Evolutionary conservation across 805 yeast species (phyloP).

Genomic region (Tetrapisispora phaffii): DNA sequence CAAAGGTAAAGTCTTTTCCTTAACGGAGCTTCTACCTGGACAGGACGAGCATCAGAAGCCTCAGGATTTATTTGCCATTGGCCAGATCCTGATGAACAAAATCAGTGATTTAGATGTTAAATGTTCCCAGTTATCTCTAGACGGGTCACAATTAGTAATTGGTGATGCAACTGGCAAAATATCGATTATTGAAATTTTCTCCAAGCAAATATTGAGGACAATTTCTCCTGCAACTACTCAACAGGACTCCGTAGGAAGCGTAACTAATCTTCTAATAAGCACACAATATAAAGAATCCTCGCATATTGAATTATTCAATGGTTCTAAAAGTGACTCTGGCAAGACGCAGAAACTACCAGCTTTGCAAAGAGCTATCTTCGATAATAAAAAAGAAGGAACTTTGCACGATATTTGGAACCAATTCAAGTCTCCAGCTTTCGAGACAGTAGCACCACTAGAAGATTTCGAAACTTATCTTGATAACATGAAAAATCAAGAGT

Average conservation of each 20-base stretch:
- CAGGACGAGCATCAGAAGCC: constrained; percentile 16
- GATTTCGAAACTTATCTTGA: constrained; percentile 43
- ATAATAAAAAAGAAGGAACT: constrained; percentile 27
- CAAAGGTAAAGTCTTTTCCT: constrained; percentile 32
- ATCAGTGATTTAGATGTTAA: constrained; percentile 35
- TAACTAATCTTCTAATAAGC: constrained; percentile 18
- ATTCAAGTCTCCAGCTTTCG: constrained; percentile 20
- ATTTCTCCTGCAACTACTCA: constrained; percentile 28
- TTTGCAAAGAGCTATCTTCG: constrained; percentile 50
- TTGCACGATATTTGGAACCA: constrained; percentile 37
- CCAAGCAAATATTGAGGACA: constrained; percentile 58
- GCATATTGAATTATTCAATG: constrained; percentile 1
- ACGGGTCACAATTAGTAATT: constrained; percentile 60
- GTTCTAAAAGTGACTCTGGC: not conserved
- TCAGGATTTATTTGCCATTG: constrained; percentile 15
- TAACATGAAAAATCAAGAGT: constrained; percentile 41
- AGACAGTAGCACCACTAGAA: constrained; percentile 11
- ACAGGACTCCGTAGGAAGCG: constrained; percentile 18
- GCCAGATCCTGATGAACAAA: constrained; percentile 21
- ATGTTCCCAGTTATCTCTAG: constrained; percentile 51
- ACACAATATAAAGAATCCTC: constrained; percentile 4
- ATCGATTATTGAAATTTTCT: constrained; percentile 54
- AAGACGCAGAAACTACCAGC: constrained; percentile 39
- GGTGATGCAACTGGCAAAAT: constrained; percentile 71
- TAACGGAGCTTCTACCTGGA: constrained; percentile 37